These are phyloP conservation scores for Cyclanthera cordifolia DNA, from an alignment of 306 rosid species.

Conservation along the genomic window DNA sequence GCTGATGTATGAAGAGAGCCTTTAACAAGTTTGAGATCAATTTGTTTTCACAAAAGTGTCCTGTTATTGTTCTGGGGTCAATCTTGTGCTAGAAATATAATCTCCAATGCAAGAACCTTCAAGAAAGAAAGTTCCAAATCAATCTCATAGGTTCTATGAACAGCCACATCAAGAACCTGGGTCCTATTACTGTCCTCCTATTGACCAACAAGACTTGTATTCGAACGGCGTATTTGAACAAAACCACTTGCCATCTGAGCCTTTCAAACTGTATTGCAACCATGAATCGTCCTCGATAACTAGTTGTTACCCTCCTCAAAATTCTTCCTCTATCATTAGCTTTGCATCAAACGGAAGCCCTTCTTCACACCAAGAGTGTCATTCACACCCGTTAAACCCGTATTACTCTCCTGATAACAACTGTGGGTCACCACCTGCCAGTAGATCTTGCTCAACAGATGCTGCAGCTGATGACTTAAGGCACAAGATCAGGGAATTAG, in stretches of 20 bases:
- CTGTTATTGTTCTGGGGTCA: conserved; percentile 11
- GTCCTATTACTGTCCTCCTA: conserved; percentile 28
- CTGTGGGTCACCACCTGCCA: conserved; percentile 44
- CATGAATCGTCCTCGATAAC: conserved; percentile 47
- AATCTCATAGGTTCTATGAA: conserved; percentile 27
- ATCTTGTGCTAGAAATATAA: background rate
- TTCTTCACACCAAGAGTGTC: conserved; percentile 37
- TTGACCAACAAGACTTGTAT: conserved; percentile 23
- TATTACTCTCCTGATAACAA: conserved; percentile 34
- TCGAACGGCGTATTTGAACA: conserved; percentile 39
- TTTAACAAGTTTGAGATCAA: conserved; percentile 8
- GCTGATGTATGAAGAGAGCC: conserved; percentile 8
- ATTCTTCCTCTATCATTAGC: conserved; percentile 50
- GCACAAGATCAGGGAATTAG: conserved; percentile 74
- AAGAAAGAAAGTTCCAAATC: conserved; percentile 27
- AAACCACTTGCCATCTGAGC: conserved; percentile 29
- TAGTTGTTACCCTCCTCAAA: conserved; percentile 41
- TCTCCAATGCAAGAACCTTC: conserved; percentile 40
- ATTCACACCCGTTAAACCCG: conserved; percentile 18
- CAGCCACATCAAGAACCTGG: conserved; percentile 38
- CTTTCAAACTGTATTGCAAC: conserved; percentile 31
- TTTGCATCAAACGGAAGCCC: conserved; percentile 49
- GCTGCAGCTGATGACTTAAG: conserved; percentile 36
- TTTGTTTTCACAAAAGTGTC: conserved; percentile 10
- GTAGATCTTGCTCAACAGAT: conserved; percentile 41